Conservation (phyloP, 2,329 filamentous ascomycete species). For the Daldinia sp. region DNA sequence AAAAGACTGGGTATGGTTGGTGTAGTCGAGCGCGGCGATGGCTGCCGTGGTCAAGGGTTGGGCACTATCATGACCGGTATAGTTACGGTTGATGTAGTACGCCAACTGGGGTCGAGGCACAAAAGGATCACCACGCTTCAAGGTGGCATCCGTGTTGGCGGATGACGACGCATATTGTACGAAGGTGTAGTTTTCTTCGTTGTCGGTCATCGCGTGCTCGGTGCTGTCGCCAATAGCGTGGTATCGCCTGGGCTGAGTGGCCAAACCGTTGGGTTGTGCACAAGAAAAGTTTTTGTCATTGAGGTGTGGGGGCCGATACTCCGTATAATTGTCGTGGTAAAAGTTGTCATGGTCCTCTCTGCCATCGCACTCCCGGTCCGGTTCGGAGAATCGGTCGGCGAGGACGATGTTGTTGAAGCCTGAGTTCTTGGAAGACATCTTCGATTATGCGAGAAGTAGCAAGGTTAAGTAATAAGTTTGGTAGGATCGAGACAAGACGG, state of each 20-base stretch:
- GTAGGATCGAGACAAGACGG: background rate
- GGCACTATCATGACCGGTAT: background rate
- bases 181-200: constrained; percentile 2
- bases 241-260: constrained; percentile 23
- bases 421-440: constrained; percentile 15
- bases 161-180: constrained; percentile 16
- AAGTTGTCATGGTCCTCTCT: constrained; percentile 13
- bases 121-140: constrained; percentile 18
- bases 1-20: constrained; percentile 18
- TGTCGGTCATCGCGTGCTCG: constrained; percentile 6
- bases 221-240: background rate
- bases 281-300: constrained; percentile 42
- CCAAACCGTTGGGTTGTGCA: constrained; percentile 22
- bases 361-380: constrained; percentile 6
- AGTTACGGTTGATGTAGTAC: constrained; percentile 30
- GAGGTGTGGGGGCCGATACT: constrained; percentile 39
- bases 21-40: constrained; percentile 38
- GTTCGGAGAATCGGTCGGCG: constrained; percentile 21
- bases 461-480: background rate
- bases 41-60: constrained; percentile 40
- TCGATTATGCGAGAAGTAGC: constrained; percentile 1
- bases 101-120: constrained; percentile 12
- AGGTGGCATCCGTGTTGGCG: constrained; percentile 34
- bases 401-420: background rate
- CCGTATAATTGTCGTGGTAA: constrained; percentile 32